Conservation (phyloP, 306 rosid genomes). For the Cicer chorassanicum region DNA sequence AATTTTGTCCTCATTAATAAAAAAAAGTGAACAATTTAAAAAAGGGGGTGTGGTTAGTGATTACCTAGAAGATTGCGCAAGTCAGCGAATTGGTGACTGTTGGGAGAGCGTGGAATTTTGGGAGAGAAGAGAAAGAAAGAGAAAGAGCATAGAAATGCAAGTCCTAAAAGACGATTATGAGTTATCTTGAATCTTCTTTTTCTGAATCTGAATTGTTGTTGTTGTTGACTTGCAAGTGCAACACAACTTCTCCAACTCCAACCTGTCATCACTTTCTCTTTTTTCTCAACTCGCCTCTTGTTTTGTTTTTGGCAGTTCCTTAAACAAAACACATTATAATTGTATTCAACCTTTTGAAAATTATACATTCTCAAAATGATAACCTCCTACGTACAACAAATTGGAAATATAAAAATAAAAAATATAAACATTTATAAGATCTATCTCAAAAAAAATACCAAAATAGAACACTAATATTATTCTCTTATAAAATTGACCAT, state of each 20-base stretch:
- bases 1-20: background rate
- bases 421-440: no score
- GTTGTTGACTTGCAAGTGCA: conserved; percentile 48
- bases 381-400: no score
- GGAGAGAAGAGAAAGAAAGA: conserved; percentile 55
- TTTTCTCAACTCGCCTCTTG: background rate
- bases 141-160: conserved; percentile 50
- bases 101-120: conserved; percentile 59
- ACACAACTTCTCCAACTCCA: conserved; percentile 45
- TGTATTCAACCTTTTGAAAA: no score
- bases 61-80: conserved; percentile 71
- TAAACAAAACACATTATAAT: background rate
- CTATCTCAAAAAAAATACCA: no score
- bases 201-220: conserved; percentile 18
- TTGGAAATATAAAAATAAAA: no score
- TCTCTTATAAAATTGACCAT: no score
- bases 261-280: conserved; percentile 41
- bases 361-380: no score
- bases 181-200: conserved; percentile 49
- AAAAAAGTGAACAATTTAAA: background rate
- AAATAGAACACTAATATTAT: no score
- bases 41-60: conserved; percentile 27
- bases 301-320: background rate
- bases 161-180: conserved; percentile 42
- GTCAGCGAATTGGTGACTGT: conserved; percentile 60